A percentile compares a stretch with the other conserved stretches of the same genome.
Evolutionary conservation across 1,284 basidiomycete species (phyloP).

Genomic region (Neonothopanus nambi): DNA sequence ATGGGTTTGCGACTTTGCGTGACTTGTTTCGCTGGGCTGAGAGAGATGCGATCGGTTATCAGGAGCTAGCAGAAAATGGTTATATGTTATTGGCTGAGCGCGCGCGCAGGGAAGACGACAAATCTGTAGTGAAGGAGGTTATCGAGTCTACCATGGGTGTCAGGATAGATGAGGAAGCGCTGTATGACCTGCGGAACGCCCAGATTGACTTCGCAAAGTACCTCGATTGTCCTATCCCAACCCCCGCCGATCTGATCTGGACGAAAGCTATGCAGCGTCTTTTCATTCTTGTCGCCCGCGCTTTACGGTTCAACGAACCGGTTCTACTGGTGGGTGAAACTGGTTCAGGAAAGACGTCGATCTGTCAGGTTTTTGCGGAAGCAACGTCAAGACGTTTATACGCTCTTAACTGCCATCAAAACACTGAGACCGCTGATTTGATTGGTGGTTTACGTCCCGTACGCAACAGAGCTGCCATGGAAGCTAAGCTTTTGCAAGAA

Average conservation of each 20-base stretch:
- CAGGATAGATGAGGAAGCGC: slow-evolving; percentile 66
- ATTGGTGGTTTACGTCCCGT: slow-evolving; percentile 93
- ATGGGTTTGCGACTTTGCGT: slow-evolving; percentile 94
- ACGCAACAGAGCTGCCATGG: slow-evolving; percentile 68
- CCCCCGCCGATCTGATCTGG: slow-evolving; percentile 72
- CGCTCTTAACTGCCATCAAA: slow-evolving; percentile 95
- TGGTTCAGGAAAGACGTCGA: slow-evolving; percentile 96
- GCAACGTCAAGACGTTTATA: slow-evolving; percentile 66
- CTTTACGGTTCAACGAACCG: slow-evolving; percentile 90
- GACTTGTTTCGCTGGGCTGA: slow-evolving; percentile 98
- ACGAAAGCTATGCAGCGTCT: slow-evolving; percentile 92
- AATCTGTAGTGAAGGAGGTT: slow-evolving; percentile 86
- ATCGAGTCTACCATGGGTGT: slow-evolving; percentile 93
- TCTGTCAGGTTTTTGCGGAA: slow-evolving; percentile 88
- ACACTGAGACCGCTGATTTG: slow-evolving; percentile 98
- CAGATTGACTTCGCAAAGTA: slow-evolving; percentile 43
- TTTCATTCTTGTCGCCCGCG: slow-evolving; percentile 82
- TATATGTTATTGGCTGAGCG: slow-evolving; percentile 98
- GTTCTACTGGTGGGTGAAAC: slow-evolving; percentile 98
- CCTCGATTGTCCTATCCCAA: slow-evolving; percentile 59
- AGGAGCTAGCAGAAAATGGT: slow-evolving; percentile 94
- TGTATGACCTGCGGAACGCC: slow-evolving; percentile 68
- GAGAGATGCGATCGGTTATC: slow-evolving; percentile 84
- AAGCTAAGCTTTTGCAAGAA: slow-evolving; percentile 48
- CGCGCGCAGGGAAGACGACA: slow-evolving; percentile 84